A percentile compares a stretch with the other conserved stretches of the same genome.
These are phyloP conservation scores for Cenococcum geophilum DNA, from an alignment of 495 filamentous ascomycete genomes.

Conservation along the genomic window DNA sequence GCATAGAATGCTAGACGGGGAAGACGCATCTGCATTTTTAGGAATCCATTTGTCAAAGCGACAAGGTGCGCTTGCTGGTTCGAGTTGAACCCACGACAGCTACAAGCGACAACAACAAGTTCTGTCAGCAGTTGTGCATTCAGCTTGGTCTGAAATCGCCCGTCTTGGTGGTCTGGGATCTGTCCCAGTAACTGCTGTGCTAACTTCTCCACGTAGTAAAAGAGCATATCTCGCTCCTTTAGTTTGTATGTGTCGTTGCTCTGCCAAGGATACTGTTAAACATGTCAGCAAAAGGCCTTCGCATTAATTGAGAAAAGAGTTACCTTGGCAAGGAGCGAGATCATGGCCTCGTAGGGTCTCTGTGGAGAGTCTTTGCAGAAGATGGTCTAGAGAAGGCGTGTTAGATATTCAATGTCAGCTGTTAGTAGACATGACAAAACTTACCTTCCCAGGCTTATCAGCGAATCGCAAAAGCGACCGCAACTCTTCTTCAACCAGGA, in stretches of 20 bases:
- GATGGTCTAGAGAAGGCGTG: not conserved
- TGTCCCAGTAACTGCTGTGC: not conserved
- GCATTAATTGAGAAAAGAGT: not conserved
- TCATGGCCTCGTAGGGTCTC: constrained; percentile 1
- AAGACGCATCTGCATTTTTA: not conserved
- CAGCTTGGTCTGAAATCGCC: not conserved
- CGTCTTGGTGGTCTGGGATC: not conserved
- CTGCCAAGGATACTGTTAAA: not conserved
- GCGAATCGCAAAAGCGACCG: not conserved
- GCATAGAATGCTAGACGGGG: not conserved
- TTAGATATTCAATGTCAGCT: not conserved
- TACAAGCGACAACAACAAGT: not conserved
- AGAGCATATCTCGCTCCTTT: constrained; percentile 1
- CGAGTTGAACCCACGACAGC: not conserved
- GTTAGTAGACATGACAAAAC: not conserved
- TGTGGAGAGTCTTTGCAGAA: constrained; percentile 1
- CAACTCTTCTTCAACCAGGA: not conserved
- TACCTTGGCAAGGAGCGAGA: not conserved
- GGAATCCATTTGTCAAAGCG: not conserved
- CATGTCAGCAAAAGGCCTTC: not conserved
- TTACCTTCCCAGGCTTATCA: not conserved
- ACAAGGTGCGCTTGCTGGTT: not conserved
- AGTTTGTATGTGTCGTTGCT: not conserved
- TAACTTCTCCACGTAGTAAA: not conserved
- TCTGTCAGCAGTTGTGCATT: not conserved